Percentiles rank a stretch among this genome's conserved stretches.
These are phyloP conservation scores for Rhodotorula sp. DNA, from an alignment of 1,284 basidiomycete genomes.

Conservation along the genomic window DNA sequence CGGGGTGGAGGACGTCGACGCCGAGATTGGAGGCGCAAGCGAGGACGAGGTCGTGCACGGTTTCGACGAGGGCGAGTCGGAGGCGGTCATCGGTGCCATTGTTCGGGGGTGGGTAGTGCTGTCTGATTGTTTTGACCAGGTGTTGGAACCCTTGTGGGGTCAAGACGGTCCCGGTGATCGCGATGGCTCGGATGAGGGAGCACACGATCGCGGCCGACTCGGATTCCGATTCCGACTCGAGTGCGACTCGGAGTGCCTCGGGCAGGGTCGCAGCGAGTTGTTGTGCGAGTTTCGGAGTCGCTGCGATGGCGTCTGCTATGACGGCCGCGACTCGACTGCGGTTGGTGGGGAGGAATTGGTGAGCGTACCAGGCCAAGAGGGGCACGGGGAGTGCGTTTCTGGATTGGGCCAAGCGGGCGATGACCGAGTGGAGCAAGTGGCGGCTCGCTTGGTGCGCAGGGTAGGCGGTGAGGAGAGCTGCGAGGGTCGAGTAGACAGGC, in stretches of 20 bases:
- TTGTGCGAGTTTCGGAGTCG: constrained; percentile 1
- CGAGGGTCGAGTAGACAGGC: not conserved
- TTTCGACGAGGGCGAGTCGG: constrained; percentile 10
- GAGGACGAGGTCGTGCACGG: constrained; percentile 1
- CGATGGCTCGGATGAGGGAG: not conserved
- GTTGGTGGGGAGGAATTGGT: constrained; percentile 11
- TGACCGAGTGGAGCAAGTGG: constrained; percentile 10
- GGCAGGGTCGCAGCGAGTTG: not conserved
- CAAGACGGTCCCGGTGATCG: not conserved
- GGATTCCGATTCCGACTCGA: not conserved
- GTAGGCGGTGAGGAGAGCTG: constrained; percentile 1
- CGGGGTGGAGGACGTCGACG: constrained; percentile 1
- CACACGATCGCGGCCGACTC: not conserved
- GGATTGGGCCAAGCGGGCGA: constrained; percentile 3
- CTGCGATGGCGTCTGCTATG: constrained; percentile 4
- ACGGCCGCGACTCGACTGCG: not conserved
- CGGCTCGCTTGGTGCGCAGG: not conserved
- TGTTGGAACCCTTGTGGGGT: not conserved
- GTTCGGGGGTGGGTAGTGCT: not conserved
- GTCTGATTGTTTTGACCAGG: not conserved
- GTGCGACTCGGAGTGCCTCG: not conserved
- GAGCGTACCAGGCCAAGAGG: constrained; percentile 20
- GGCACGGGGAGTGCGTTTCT: constrained; percentile 3
- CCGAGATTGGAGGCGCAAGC: not conserved
- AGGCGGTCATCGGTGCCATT: not conserved